A percentile compares a stretch with the other conserved stretches of the same genome.
Conservation (phyloP, 352 stramenopile species). For the Pythium utonaiense region DNA sequence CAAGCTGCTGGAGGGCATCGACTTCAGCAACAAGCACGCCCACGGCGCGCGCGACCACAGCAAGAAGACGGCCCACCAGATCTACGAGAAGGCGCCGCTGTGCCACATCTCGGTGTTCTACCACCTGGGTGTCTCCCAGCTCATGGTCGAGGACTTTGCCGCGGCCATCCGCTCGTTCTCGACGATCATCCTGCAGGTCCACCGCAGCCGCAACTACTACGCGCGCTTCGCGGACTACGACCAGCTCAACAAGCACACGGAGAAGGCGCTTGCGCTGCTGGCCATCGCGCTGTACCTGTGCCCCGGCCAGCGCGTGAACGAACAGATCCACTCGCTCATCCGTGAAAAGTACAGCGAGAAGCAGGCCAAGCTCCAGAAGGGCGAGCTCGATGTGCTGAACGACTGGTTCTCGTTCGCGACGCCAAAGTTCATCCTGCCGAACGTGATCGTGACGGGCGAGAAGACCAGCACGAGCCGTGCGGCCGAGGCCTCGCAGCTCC, state of each 20-base stretch:
- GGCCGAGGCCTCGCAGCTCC: slow-evolving; percentile 61
- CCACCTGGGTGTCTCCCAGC: slow-evolving; percentile 96
- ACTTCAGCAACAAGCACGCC: slow-evolving; percentile 79
- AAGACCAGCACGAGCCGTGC: slow-evolving; percentile 43
- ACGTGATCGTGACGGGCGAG: slow-evolving; percentile 45
- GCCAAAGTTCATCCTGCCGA: slow-evolving; percentile 94
- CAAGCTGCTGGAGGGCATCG: slow-evolving; percentile 88
- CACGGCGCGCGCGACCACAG: slow-evolving; percentile 24
- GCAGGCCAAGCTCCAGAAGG: slow-evolving; percentile 81
- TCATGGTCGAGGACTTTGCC: slow-evolving; percentile 97
- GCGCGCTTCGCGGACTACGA: slow-evolving; percentile 90
- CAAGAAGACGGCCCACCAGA: slow-evolving; percentile 68
- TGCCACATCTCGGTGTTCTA: slow-evolving; percentile 96
- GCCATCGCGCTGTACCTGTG: slow-evolving; percentile 89
- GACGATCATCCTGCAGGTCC: slow-evolving; percentile 87
- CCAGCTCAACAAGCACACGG: slow-evolving; percentile 94
- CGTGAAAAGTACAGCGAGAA: slow-evolving; percentile 95
- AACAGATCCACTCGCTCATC: slow-evolving; percentile 85
- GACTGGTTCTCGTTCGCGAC: slow-evolving; percentile 92
- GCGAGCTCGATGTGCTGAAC: slow-evolving; percentile 71
- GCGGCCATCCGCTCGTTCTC: slow-evolving; percentile 89
- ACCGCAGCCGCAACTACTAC: slow-evolving; percentile 89
- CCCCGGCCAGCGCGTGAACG: slow-evolving; percentile 80
- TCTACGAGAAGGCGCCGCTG: slow-evolving; percentile 89
- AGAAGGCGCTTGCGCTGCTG: slow-evolving; percentile 94